phyloP scores from a whole-genome alignment of 768 basidiomycete species.

The Boletus coccyginus region DNA sequence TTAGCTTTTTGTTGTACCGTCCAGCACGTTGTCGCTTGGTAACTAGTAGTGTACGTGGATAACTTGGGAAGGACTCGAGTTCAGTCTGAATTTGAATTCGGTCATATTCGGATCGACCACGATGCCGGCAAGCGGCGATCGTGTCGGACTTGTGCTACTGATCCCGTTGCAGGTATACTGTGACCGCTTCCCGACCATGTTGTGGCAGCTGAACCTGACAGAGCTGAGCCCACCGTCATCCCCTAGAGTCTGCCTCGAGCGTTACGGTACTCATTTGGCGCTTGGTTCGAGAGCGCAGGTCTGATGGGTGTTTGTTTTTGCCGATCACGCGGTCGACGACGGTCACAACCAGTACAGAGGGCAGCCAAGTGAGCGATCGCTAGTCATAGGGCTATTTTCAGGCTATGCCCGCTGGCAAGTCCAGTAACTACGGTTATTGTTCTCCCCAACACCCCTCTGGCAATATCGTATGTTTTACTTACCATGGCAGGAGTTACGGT shows the following conservation, averaged over 20 bases:
- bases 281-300: not conserved
- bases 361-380: not conserved
- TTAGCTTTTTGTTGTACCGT: not conserved
- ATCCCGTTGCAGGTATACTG: not conserved
- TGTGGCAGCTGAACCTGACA: not conserved
- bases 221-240: not conserved
- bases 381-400: not conserved
- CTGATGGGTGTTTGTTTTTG: not conserved
- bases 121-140: not conserved
- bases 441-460: slow-evolving; percentile 14
- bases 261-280: not conserved
- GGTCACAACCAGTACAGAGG: not conserved
- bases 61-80: not conserved
- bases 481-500: slow-evolving; percentile 8
- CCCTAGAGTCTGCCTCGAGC: not conserved
- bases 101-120: not conserved
- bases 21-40: not conserved
- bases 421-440: slow-evolving; percentile 19
- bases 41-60: too few species aligned
- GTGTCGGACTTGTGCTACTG: too few species aligned
- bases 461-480: slow-evolving; percentile 29
- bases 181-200: too few species aligned
- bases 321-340: not conserved
- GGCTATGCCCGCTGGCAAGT: slow-evolving; percentile 15
- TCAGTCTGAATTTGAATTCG: too few species aligned